A percentile compares a stretch with the other conserved stretches of the same genome.
Conservation (phyloP, 2,329 filamentous ascomycete genomes). For the Penicillium crustosum region DNA sequence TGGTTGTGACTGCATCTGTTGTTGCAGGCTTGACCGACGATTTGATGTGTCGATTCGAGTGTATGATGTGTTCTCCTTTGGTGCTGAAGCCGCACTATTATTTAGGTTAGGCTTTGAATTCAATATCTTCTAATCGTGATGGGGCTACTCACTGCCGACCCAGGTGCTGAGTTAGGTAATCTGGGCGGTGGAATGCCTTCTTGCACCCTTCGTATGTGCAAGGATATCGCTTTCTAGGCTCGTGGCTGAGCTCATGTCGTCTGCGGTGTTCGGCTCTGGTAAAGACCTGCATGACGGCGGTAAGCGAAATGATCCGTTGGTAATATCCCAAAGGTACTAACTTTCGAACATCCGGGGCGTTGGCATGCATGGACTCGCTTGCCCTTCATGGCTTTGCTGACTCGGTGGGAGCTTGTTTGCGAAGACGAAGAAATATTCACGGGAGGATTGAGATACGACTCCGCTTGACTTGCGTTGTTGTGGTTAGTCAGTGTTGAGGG, state of each 20-base stretch:
- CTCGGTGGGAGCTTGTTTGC: conserved; percentile 30
- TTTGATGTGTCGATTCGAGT: not conserved
- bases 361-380: conserved; percentile 52
- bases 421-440: not conserved
- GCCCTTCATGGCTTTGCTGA: conserved; percentile 54
- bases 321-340: conserved; percentile 21
- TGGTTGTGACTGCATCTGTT: not conserved
- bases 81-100: not conserved
- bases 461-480: not conserved
- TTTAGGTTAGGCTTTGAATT: not conserved
- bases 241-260: conserved; percentile 52
- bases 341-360: conserved; percentile 49
- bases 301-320: conserved; percentile 6
- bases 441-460: not conserved
- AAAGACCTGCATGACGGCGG: conserved; percentile 39
- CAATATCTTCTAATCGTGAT: not conserved
- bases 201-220: conserved; percentile 46
- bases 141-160: conserved; percentile 47
- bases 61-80: not conserved
- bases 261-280: conserved; percentile 50
- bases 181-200: conserved; percentile 50
- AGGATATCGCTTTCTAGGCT: conserved; percentile 43
- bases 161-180: conserved; percentile 50
- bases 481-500: not conserved
- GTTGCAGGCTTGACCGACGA: not conserved